phyloP scores from a whole-genome alignment of 176 grass and related monocot genomes.

The Aegilops bicornis region DNA sequence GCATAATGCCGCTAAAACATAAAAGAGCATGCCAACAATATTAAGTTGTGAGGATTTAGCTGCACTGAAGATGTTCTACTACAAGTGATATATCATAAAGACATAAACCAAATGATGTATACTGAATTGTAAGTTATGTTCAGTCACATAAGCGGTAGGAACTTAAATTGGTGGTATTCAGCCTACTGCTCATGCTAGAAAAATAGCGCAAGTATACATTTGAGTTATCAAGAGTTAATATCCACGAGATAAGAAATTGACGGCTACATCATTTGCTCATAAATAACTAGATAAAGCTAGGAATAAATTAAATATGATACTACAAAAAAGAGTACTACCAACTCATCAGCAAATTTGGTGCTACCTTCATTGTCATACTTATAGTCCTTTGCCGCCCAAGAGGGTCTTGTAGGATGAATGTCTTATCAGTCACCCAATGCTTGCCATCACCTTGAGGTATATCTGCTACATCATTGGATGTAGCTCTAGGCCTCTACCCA shows the following conservation, averaged over 20 bases:
- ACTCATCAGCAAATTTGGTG: constrained; percentile 68
- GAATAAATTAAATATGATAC: background rate
- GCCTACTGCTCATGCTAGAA: background rate
- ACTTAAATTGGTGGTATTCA: background rate
- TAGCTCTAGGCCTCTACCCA: constrained; percentile 59
- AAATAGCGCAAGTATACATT: background rate
- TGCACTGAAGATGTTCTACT: background rate
- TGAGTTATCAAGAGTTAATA: background rate
- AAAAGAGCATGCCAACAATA: no score
- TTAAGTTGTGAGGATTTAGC: no score
- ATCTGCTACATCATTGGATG: constrained; percentile 52
- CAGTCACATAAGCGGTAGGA: background rate
- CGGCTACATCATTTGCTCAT: background rate
- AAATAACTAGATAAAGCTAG: background rate
- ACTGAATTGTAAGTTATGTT: no score
- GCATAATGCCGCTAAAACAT: no score
- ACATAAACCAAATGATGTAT: background rate
- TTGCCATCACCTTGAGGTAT: constrained; percentile 51
- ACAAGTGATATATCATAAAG: background rate
- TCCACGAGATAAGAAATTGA: background rate
- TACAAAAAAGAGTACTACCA: constrained; percentile 8
- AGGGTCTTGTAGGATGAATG: constrained; percentile 44
- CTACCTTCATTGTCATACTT: constrained; percentile 55
- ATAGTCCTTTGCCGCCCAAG: constrained; percentile 62
- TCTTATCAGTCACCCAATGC: no score